These are phyloP conservation scores for Malassezia arunalokei DNA, from an alignment of 1,284 basidiomycete species.

Conservation along the genomic window DNA sequence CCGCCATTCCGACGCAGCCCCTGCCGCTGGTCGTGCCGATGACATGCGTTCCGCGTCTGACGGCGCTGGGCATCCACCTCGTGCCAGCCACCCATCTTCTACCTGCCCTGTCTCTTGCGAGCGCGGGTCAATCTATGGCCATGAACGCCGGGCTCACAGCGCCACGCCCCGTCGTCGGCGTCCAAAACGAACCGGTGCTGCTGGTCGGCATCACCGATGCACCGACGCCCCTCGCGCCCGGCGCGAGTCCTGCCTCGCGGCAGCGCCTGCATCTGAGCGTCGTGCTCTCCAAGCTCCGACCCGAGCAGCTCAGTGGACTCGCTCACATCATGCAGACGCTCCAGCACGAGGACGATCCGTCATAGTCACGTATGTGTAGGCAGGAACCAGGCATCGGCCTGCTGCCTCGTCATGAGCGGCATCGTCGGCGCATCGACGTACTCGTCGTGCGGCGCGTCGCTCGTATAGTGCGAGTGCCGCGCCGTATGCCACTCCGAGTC, in stretches of 20 bases:
- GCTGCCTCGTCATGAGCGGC: not conserved
- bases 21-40: slow-evolving; percentile 42
- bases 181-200: slow-evolving; percentile 34
- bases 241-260: slow-evolving; percentile 13
- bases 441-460: not conserved
- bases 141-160: slow-evolving; percentile 16
- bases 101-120: slow-evolving; percentile 22
- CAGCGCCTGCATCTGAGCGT: slow-evolving; percentile 40
- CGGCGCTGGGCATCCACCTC: slow-evolving; percentile 34
- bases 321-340: slow-evolving; percentile 39
- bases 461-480: not conserved
- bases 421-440: slow-evolving; percentile 5
- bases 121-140: slow-evolving; percentile 16
- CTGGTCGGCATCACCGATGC: slow-evolving; percentile 39
- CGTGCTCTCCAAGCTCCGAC: slow-evolving; percentile 34
- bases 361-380: not conserved
- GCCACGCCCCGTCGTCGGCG: slow-evolving; percentile 28
- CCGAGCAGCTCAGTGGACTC: slow-evolving; percentile 34
- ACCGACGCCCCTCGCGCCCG: slow-evolving; percentile 10
- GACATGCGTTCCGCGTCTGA: slow-evolving; percentile 27
- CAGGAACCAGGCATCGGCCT: slow-evolving; percentile 9
- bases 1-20: slow-evolving; percentile 34
- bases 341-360: slow-evolving; percentile 22
- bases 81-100: slow-evolving; percentile 32
- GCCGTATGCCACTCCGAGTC: not conserved